phyloP scores from a whole-genome alignment of 148 eudicot genomes.

The Vaccinium corymbosum region DNA sequence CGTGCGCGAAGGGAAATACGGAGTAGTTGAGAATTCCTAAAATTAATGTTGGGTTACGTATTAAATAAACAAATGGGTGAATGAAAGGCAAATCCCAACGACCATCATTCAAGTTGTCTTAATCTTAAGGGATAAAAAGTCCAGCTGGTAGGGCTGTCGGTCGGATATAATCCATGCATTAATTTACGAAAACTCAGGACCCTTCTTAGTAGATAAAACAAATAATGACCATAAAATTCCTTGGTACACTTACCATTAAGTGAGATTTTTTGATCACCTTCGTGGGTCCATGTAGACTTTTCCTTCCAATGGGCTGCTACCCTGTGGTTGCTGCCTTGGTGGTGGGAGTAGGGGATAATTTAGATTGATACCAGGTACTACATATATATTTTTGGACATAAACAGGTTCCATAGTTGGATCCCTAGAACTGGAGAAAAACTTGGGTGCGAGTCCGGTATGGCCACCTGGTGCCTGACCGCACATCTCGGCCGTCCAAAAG shows the following conservation, averaged over 20 bases:
- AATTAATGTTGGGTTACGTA: neutral
- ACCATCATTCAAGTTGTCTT: neutral
- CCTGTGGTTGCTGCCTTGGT: neutral
- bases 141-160: neutral
- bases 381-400: too few species aligned
- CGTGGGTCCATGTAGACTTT: neutral
- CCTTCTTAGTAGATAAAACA: neutral
- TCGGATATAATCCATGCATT: neutral
- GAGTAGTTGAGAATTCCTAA: neutral
- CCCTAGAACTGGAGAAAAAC: neutral
- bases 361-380: neutral
- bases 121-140: neutral
- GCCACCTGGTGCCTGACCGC: too few species aligned
- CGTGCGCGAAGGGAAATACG: neutral
- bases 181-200: neutral
- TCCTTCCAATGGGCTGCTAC: neutral
- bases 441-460: too few species aligned
- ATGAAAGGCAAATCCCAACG: constrained; percentile 7
- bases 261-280: neutral
- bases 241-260: neutral
- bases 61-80: neutral
- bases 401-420: neutral
- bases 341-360: neutral
- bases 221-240: neutral
- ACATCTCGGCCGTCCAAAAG: too few species aligned